Percentiles rank a stretch among this genome's conserved stretches.
phyloP scores from a whole-genome alignment of 2,329 filamentous ascomycete species.

The Fusarium sp. region DNA sequence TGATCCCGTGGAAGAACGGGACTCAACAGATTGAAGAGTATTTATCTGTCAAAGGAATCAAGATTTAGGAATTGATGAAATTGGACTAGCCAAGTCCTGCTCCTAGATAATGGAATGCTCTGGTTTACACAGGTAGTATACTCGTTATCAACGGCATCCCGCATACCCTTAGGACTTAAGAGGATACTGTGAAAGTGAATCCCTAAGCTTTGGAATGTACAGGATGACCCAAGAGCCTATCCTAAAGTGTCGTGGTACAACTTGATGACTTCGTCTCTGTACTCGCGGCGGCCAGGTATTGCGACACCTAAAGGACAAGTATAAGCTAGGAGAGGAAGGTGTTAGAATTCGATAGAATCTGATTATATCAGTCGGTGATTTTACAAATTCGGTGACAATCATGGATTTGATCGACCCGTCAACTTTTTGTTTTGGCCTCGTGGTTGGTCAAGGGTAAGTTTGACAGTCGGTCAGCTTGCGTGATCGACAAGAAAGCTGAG shows the following conservation, averaged over 20 bases:
- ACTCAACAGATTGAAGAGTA: no score
- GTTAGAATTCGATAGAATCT: background rate
- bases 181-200: background rate
- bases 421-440: background rate
- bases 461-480: background rate
- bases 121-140: background rate
- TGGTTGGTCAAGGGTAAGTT: slow-evolving; percentile 17
- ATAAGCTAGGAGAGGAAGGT: background rate
- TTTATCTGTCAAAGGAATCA: no score
- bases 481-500: slow-evolving; percentile 4
- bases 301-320: background rate
- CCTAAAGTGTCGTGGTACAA: background rate
- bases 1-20: slow-evolving; percentile 20
- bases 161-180: background rate
- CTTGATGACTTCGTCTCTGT: background rate
- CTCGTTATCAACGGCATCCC: no score
- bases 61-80: background rate
- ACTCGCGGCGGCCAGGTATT: background rate
- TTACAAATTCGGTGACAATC: background rate
- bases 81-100: background rate
- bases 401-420: background rate
- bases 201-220: background rate
- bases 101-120: background rate
- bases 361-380: background rate
- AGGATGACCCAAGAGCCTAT: background rate